Evolutionary conservation across 192 early-diverging fungal species (phyloP), one percentile per base, ranked within the genome.

Genomic region (Coemansia sp.): DNA sequence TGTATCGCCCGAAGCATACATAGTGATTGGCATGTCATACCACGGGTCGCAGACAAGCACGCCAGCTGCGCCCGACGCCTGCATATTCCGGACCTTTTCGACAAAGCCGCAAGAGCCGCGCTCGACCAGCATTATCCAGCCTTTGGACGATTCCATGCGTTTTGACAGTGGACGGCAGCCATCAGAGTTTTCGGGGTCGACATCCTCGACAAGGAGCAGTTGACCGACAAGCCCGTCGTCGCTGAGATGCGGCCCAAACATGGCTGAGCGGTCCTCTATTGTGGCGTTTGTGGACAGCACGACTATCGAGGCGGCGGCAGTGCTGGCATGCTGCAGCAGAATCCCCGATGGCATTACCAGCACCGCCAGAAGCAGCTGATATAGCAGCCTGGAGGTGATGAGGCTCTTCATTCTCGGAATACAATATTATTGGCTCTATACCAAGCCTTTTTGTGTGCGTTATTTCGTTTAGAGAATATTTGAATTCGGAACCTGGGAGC

Each of bases 31-130:
- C 40, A 86, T 73, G 41, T 84, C 82, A n/a, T 81, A 81, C 61
- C 84, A 83, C 27, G 83, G 79, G 67, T 97, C 94, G 17, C 94
- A 95, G 15, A 98, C 92, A 25, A 95, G 82, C 19, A 97, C 94
- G 1, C 89, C 92, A 11, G 83, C 81, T 2, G 92, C 92, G 25
- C 94, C 94, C 34, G 86, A 85, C 7, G 64, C 71, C 79, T 98
- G 93, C 93, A 97, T 94, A 30, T 87, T 86, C 37, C 93, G 82
- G 10, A 98, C 88, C 74, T 98, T 98, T 7, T 92, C 88, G 36
- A 91, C 83, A 65, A 98, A 98, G 0, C 88, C 82, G 68, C 96
- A 98, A 20, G 83, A 81, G 47, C 95, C 96, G 52, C 96, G 87
- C 59, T 91, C 85, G 3, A 97, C 88, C 2, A 98, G 79, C 10